Percentiles rank a stretch among this genome's conserved stretches.
Conservation (phyloP, 768 basidiomycete species). For the Lyophyllum shimeji region DNA sequence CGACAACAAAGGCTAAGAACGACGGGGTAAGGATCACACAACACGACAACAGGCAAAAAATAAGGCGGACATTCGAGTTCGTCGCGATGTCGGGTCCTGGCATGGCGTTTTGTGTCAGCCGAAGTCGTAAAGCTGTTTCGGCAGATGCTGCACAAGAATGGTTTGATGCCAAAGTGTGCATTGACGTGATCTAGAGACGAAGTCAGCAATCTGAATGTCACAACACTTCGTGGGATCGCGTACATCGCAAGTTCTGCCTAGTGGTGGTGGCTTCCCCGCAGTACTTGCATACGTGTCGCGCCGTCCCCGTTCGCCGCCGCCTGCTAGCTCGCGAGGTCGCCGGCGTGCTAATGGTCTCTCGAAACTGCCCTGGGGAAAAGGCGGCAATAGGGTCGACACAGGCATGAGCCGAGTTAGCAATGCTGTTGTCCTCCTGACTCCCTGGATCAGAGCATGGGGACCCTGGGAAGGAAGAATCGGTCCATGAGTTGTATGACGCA, state of each 20-base stretch:
- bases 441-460: not conserved
- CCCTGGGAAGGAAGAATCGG: not conserved
- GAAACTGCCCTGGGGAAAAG: not conserved
- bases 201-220: not conserved
- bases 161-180: slow-evolving; percentile 14
- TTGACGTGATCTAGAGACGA: slow-evolving; percentile 13
- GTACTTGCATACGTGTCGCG: not conserved
- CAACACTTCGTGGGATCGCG: not conserved
- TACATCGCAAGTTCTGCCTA: slow-evolving; percentile 5
- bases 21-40: not conserved
- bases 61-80: not conserved
- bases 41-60: not conserved
- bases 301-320: not conserved
- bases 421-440: not conserved
- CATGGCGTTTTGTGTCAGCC: slow-evolving; percentile 11
- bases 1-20: not conserved
- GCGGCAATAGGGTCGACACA: not conserved
- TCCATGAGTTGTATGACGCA: not conserved
- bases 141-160: slow-evolving; percentile 10
- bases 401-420: not conserved
- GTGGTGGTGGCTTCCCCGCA: not conserved
- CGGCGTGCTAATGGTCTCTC: not conserved
- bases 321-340: not conserved
- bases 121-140: slow-evolving; percentile 8
- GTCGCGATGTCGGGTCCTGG: slow-evolving; percentile 7